phyloP scores from a whole-genome alignment of 139 green algal genomes.

The Chlamydomonas asymmetrica region DNA sequence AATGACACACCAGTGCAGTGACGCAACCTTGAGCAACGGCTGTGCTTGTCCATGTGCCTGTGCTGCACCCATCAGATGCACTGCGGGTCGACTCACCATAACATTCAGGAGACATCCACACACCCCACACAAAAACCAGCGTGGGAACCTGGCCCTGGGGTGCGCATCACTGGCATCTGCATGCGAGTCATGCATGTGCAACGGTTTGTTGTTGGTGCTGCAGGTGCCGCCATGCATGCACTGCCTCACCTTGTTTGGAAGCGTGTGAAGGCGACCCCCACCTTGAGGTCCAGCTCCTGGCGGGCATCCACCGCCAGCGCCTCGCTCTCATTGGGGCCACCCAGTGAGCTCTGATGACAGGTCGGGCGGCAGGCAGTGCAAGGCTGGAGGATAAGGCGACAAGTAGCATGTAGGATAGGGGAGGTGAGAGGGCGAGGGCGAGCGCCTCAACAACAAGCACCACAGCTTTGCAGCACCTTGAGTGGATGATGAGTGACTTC shows the following conservation, averaged over 20 bases:
- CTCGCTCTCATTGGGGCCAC: conserved; percentile 77
- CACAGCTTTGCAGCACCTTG: not conserved
- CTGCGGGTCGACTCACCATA: too few species aligned
- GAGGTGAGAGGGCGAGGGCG: not conserved
- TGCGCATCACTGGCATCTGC: too few species aligned
- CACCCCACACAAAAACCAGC: too few species aligned
- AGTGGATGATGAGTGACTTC: too few species aligned
- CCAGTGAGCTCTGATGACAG: conserved; percentile 72
- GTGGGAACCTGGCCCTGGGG: too few species aligned
- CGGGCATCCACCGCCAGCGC: conserved; percentile 82
- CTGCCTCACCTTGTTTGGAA: conserved; percentile 86
- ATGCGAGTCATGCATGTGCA: too few species aligned
- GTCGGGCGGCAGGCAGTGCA: too few species aligned
- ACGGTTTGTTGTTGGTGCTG: too few species aligned
- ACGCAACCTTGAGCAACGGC: not conserved
- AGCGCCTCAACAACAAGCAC: not conserved
- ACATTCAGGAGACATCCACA: too few species aligned
- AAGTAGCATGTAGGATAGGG: not conserved
- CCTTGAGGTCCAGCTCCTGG: conserved; percentile 75
- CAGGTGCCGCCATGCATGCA: too few species aligned
- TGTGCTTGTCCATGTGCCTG: not conserved
- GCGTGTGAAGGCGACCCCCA: conserved; percentile 85
- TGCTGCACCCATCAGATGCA: too few species aligned
- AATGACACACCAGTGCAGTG: not conserved
- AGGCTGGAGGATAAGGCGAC: not conserved